Evolutionary conservation across 768 basidiomycete species (phyloP), one percentile per base, ranked within the genome.

Genomic region (Tubosaeta sp.): DNA sequence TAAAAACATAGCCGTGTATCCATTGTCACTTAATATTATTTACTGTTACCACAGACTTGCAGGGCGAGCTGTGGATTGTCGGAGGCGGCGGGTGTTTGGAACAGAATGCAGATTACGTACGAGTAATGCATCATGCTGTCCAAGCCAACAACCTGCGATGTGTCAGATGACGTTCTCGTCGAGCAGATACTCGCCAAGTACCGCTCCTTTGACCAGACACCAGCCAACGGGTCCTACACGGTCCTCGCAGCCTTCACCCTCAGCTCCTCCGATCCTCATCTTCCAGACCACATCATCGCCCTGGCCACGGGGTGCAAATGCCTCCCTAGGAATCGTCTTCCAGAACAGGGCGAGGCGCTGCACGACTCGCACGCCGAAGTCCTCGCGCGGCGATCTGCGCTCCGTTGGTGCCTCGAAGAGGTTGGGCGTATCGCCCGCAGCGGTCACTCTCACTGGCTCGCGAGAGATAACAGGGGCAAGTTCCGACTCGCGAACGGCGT

Each of bases 301-400:
- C 60, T 94, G 4, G 84, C 78, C 1, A 89, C 91, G 8, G 94
- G 94, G 11, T 86, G 87, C 3, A 95, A 95, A 71, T 92, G 89
- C 59, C 76, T 94, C 0, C 89, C 94, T 2, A 76, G 70, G 4
- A 59, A 62, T 4, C 77, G 76, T 48, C 71, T 92, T 0, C 83
- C 92, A 0, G 59, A 67, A 6, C 72, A 74, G 25, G 94, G 94
- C 0, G 91, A 95, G 60, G 77, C 82, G 1, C 56, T 96, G 16
- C 92, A 94, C 60, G 94, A 96, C 61, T 85, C 80, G 46, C 94
- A 97, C 66, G 94, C 94, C 10, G 94, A 97, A 68, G 80, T 94
- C 19, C 74, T 96, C n/a, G 92, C 92, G 2, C 79, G 91, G 18
- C 76, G 94, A 27, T 84, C 85, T 9, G 82, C 86, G 0, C 64